Conservation (phyloP, 1,139 yeast species). For the Pneumocystis sp. region DNA sequence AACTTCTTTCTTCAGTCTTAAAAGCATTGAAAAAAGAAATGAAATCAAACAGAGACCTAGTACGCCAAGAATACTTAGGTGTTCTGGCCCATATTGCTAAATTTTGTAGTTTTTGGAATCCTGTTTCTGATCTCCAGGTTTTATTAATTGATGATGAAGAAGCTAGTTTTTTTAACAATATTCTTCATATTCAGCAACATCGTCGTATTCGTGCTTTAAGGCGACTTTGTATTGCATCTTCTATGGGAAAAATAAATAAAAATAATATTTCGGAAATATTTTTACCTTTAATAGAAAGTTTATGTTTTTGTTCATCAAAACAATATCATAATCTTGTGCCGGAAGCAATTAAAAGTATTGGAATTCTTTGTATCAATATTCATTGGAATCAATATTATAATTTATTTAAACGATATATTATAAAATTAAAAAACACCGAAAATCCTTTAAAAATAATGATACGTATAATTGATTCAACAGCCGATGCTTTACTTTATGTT, state of each 20-base stretch:
- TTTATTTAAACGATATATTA: constrained; percentile 52
- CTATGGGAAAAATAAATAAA: constrained; percentile 30
- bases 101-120: constrained; percentile 35
- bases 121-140: constrained; percentile 51
- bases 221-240: constrained; percentile 35
- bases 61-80: constrained; percentile 56
- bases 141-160: constrained; percentile 64
- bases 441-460: constrained; percentile 47
- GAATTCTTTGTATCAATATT: constrained; percentile 41
- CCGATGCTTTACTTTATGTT: constrained; percentile 36
- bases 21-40: constrained; percentile 60
- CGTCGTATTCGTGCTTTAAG: constrained; percentile 74
- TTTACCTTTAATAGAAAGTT: constrained; percentile 72
- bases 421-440: constrained; percentile 38
- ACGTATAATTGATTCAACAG: constrained; percentile 46
- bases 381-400: constrained; percentile 77
- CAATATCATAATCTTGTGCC: constrained; percentile 58
- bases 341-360: constrained; percentile 55
- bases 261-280: constrained; percentile 62
- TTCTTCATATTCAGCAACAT: constrained; percentile 71
- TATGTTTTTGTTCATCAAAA: constrained; percentile 36
- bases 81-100: constrained; percentile 50
- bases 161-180: constrained; percentile 66
- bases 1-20: constrained; percentile 41
- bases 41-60: constrained; percentile 44